A percentile compares a stretch with the other conserved stretches of the same genome.
These are phyloP conservation scores for Citrullus mucosospermus DNA, from an alignment of 306 rosid genomes.

Conservation along the genomic window DNA sequence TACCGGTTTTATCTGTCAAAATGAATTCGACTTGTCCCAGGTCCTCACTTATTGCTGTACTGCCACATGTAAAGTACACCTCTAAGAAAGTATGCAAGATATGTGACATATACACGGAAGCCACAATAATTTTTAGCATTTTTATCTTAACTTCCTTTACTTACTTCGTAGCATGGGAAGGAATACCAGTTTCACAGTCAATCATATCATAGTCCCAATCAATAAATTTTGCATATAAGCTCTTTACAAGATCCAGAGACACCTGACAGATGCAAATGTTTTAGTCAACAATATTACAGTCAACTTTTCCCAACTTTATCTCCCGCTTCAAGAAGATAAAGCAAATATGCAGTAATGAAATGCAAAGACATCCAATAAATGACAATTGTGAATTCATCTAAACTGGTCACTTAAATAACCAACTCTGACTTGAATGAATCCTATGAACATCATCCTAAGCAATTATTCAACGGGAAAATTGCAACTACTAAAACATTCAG, in stretches of 20 bases:
- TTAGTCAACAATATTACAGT: not conserved
- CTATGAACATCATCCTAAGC: not conserved
- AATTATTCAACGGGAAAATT: not conserved
- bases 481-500: not conserved
- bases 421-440: not conserved
- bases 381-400: not conserved
- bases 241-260: conserved; percentile 91
- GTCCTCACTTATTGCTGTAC: conserved; percentile 99
- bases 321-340: not conserved
- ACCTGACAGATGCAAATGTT: conserved; percentile 44
- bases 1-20: conserved; percentile 97
- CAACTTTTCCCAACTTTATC: not conserved
- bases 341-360: not conserved
- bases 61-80: conserved; percentile 61
- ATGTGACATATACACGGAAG: not conserved
- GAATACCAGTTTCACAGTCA: conserved; percentile 69
- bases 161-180: conserved; percentile 95
- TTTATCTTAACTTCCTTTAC: conserved; percentile 18
- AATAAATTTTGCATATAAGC: conserved; percentile 93
- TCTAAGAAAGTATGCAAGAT: conserved; percentile 15
- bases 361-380: not conserved
- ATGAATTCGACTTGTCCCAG: conserved; percentile 99
- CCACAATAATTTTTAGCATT: not conserved
- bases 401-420: not conserved
- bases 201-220: conserved; percentile 90